Conservation (phyloP, 352 stramenopile genomes). For the Phytophthora boehmeriae region DNA sequence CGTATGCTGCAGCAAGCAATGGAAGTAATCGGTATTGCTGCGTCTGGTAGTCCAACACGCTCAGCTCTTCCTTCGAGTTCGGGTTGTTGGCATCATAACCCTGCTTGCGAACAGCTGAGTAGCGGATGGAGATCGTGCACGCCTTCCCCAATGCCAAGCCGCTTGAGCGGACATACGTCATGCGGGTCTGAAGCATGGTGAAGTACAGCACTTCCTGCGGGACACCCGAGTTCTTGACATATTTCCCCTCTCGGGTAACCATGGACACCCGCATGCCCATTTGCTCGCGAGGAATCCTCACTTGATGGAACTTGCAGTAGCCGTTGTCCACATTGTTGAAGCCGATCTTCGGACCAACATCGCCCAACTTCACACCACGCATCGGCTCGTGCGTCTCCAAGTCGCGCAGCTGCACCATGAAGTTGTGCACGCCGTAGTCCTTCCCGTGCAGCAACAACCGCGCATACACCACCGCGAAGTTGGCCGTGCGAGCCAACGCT, state of each 20-base stretch:
- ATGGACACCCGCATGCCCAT: conserved; percentile 73
- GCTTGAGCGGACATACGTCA: conserved; percentile 62
- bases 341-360: conserved; percentile 74
- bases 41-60: conserved; percentile 95
- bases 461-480: conserved; percentile 89
- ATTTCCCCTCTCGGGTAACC: conserved; percentile 66
- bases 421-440: conserved; percentile 96
- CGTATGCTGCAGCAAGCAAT: conserved; percentile 91
- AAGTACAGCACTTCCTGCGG: conserved; percentile 73
- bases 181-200: conserved; percentile 83
- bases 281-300: conserved; percentile 63
- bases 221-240: conserved; percentile 56
- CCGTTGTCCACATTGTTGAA: conserved; percentile 82
- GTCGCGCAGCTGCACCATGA: conserved; percentile 94
- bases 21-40: conserved; percentile 96
- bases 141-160: conserved; percentile 81
- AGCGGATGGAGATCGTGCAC: conserved; percentile 93
- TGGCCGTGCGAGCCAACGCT: conserved; percentile 93
- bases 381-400: conserved; percentile 74
- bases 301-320: conserved; percentile 61
- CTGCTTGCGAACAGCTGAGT: conserved; percentile 93
- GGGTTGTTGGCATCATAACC: conserved; percentile 71
- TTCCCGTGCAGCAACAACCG: conserved; percentile 83
- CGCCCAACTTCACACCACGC: conserved; percentile 59
- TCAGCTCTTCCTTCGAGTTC: conserved; percentile 67